Base-by-base conservation (phyloP, 495 filamentous ascomycete genomes). In the Cladorrhinum samala region DNA sequence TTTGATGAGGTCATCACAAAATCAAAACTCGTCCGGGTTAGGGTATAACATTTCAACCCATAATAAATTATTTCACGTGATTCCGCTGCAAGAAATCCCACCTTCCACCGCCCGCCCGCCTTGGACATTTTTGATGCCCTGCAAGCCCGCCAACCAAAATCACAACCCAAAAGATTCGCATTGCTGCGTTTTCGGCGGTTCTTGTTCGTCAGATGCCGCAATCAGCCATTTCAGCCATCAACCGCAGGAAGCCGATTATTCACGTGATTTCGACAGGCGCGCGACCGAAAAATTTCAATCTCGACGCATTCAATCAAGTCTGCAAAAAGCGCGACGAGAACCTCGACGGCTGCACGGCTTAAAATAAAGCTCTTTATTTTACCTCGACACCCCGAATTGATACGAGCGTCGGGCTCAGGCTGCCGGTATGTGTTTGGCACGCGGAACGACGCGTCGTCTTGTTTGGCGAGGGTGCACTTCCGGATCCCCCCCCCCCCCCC, bases 251-350 rank as follows among this genome's bases (percentile, higher is more conserved):
- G 52, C 53, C 62, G 53, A 49, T 30, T 1, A 46, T 62, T 72
- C 66, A 71, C 70, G 70, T 72, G 70, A 72, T 61, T 43, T 33
- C 36, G 33, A 54, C 54, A 18, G 3, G 4, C 2, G 2, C 18
- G 3, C 44, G 42, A 25, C 9, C 8, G 9, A 27, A 43, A 17
- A 18, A 21, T 20, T 4, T 25, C 45, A 33, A 6, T 11, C 5
- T 6, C 6, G 27, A 33, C 27, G 30, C n/a, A 39, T 24, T 43
- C 46, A 40, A 19, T 16, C 25, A 41, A n/a, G 30, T 49, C 30
- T 19, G 14, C 30, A 20, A 19, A 45, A 13, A 19, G 16, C 18
- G 20, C 20, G 45, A 47, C 45, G 24, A 47, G 45, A 27, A 47
- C 45, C 45, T 33, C 45, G 14, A 56, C 38, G 25, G 25, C 49